Evolutionary conservation across 2,329 filamentous ascomycete genomes (phyloP).

Genomic region (Aspergillus pseudotamarii): DNA sequence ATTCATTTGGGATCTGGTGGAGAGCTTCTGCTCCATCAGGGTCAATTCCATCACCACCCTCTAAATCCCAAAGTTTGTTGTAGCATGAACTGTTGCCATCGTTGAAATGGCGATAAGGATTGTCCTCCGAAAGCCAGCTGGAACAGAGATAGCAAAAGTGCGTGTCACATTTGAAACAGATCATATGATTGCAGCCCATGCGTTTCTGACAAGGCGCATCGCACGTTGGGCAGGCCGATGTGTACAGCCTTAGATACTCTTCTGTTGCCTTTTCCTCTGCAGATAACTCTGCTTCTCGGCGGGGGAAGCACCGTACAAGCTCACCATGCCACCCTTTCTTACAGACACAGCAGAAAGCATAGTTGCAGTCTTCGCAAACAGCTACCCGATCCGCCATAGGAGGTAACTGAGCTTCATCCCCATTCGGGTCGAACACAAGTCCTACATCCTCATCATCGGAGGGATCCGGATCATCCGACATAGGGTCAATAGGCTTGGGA

Average conservation of each 20-base stretch:
- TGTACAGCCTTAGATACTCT: constrained; percentile 79
- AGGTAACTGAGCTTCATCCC: constrained; percentile 45
- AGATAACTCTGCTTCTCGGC: constrained; percentile 68
- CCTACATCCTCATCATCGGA: constrained; percentile 58
- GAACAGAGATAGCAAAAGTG: constrained; percentile 97
- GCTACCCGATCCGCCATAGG: constrained; percentile 68
- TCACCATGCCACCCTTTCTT: constrained; percentile 91
- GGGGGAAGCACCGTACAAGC: constrained; percentile 70
- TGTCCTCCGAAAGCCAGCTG: constrained; percentile 76
- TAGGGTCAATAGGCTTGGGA: constrained; percentile 69
- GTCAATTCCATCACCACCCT: constrained; percentile 70
- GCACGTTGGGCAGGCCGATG: constrained; percentile 88
- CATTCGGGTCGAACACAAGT: constrained; percentile 47
- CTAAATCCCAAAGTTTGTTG: constrained; percentile 86
- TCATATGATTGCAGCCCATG: constrained; percentile 96
- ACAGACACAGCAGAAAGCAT: constrained; percentile 83
- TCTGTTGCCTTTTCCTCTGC: constrained; percentile 84
- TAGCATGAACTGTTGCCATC: constrained; percentile 70
- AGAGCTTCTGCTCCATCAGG: constrained; percentile 44
- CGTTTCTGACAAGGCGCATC: constrained; percentile 83
- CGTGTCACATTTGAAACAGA: constrained; percentile 82
- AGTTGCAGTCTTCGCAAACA: constrained; percentile 85
- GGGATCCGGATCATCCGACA: constrained; percentile 52
- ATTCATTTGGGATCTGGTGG: constrained; percentile 43
- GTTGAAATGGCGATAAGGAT: constrained; percentile 91